These are phyloP conservation scores for Begonia fuchsioides DNA, from an alignment of 306 rosid genomes.

Conservation along the genomic window DNA sequence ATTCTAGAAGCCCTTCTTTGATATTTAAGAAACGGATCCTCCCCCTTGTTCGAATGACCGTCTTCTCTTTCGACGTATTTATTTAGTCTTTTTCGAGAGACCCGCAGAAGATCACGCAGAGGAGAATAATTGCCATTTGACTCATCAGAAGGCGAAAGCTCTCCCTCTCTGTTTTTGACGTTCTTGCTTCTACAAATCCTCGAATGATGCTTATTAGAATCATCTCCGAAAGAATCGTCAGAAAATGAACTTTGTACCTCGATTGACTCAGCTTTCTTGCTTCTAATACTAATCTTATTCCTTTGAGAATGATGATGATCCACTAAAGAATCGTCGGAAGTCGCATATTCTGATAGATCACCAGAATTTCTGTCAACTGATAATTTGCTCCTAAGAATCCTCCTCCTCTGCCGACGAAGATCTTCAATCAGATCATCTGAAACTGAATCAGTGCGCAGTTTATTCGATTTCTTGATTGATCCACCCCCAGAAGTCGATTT, in stretches of 20 bases:
- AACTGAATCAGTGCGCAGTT: slow-evolving; percentile 17
- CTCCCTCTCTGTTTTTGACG: slow-evolving; percentile 14
- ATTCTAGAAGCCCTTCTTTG: slow-evolving; percentile 21
- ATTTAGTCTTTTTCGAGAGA: slow-evolving; percentile 14
- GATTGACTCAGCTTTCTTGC: slow-evolving; percentile 10
- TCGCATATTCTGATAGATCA: slow-evolving; percentile 8
- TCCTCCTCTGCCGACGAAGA: slow-evolving; percentile 15
- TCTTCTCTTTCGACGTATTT: slow-evolving; percentile 12
- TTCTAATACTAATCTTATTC: slow-evolving; percentile 7
- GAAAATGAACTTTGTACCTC: slow-evolving; percentile 16
- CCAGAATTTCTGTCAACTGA: slow-evolving; percentile 24
- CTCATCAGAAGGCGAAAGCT: slow-evolving; percentile 23
- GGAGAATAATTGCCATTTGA: slow-evolving; percentile 9
- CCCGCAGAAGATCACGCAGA: background rate
- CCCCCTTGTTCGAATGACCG: slow-evolving; percentile 12
- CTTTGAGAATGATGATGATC: slow-evolving; percentile 12
- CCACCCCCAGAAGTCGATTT: slow-evolving; percentile 29
- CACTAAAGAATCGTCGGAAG: slow-evolving; percentile 25
- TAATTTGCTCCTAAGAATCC: slow-evolving; percentile 17
- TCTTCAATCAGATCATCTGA: slow-evolving; percentile 12
- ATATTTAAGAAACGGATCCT: slow-evolving; percentile 14
- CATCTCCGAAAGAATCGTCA: slow-evolving; percentile 18
- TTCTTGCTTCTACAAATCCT: slow-evolving; percentile 20
- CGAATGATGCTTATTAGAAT: slow-evolving; percentile 12
- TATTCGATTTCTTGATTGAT: slow-evolving; percentile 37